A percentile compares a stretch with the other conserved stretches of the same genome.
phyloP scores from a whole-genome alignment of 257 asterid genomes.

The Perilla frutescens region DNA sequence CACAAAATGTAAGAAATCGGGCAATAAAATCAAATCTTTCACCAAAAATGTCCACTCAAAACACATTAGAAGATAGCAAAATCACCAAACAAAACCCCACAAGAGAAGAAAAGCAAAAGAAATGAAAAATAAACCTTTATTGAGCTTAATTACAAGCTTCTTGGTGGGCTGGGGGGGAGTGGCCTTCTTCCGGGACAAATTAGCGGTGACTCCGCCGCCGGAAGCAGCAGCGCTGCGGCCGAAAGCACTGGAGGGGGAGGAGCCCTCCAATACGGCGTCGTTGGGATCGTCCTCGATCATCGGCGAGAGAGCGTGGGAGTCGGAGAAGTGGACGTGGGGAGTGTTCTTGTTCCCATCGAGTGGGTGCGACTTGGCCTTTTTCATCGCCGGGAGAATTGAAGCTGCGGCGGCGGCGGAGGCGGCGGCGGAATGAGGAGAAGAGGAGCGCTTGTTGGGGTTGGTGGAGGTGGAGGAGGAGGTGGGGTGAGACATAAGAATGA shows the following conservation, averaged over 20 bases:
- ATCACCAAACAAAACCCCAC: slow-evolving; percentile 1
- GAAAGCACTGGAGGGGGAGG: slow-evolving; percentile 47
- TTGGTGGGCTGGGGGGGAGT: slow-evolving; percentile 83
- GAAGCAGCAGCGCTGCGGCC: slow-evolving; percentile 48
- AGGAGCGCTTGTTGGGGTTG: slow-evolving; percentile 38
- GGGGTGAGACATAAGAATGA: slow-evolving; percentile 66
- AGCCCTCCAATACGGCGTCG: slow-evolving; percentile 55
- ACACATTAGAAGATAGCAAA: slow-evolving; percentile 3
- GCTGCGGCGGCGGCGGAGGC: slow-evolving; percentile 37
- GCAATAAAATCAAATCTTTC: slow-evolving; percentile 14
- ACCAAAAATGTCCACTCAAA: slow-evolving; percentile 16
- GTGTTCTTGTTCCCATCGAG: slow-evolving; percentile 52
- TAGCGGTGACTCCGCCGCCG: slow-evolving; percentile 63
- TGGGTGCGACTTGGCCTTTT: slow-evolving; percentile 77
- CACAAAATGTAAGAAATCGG: slow-evolving; percentile 17
- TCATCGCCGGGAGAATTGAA: slow-evolving; percentile 61
- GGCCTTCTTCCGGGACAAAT: slow-evolving; percentile 77
- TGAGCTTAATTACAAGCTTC: slow-evolving; percentile 80
- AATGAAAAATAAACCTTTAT: slow-evolving; percentile 55
- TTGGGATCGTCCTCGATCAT: slow-evolving; percentile 73
- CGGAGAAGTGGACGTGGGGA: slow-evolving; percentile 59
- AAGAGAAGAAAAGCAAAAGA: background rate
- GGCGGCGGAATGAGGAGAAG: slow-evolving; percentile 34
- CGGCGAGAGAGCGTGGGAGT: slow-evolving; percentile 48
- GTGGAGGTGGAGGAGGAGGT: slow-evolving; percentile 45